Evolutionary conservation across 495 filamentous ascomycete species (phyloP).

Genomic region (Cladorrhinum samala): DNA sequence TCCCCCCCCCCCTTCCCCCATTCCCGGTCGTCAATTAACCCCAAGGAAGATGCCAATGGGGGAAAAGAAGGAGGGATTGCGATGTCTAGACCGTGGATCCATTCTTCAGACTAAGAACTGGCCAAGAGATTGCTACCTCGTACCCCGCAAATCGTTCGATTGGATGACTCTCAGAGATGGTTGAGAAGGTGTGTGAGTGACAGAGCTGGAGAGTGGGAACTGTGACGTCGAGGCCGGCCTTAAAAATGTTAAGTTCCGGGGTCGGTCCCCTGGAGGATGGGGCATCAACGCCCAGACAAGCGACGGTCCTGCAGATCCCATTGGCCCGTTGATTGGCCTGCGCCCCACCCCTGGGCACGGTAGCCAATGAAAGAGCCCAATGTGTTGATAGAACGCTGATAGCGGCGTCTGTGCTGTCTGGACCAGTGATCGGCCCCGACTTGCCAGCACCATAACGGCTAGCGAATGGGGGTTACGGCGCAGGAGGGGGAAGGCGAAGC

Average conservation of each 20-base stretch:
- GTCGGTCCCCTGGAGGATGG: constrained; percentile 2
- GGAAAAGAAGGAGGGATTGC: too few species aligned
- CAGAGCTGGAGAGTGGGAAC: constrained; percentile 12
- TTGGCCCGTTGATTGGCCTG: constrained; percentile 6
- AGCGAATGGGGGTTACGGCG: neutral
- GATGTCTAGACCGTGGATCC: too few species aligned
- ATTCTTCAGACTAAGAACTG: too few species aligned
- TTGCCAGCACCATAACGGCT: neutral
- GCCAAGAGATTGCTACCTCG: too few species aligned
- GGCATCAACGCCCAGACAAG: constrained; percentile 1
- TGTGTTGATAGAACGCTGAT: constrained; percentile 9
- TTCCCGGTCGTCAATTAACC: too few species aligned
- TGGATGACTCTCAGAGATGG: too few species aligned
- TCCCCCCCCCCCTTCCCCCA: too few species aligned
- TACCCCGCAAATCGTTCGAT: constrained; percentile 25
- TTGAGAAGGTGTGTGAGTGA: too few species aligned
- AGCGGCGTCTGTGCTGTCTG: constrained; percentile 6
- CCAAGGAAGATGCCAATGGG: neutral
- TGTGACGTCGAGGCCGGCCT: constrained; percentile 21
- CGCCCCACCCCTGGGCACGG: constrained; percentile 3
- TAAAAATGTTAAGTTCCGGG: constrained; percentile 16
- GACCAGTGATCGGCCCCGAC: constrained; percentile 13
- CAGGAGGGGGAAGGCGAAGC: neutral
- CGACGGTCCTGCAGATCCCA: constrained; percentile 10
- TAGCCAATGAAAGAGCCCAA: constrained; percentile 15